Conservation (phyloP, 805 yeast species). For the Lachancea kluyveri region DNA sequence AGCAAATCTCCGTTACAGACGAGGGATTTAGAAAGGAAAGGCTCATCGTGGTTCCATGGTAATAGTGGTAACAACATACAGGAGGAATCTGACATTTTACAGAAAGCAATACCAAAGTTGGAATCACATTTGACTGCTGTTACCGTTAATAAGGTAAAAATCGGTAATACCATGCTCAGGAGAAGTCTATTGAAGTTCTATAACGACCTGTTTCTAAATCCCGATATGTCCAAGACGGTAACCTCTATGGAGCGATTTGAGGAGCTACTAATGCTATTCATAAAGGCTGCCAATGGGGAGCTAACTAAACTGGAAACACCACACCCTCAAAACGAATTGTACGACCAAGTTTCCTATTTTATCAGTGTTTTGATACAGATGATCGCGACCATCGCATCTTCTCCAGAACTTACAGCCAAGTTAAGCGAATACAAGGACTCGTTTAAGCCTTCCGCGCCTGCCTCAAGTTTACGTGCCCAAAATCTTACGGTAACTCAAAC, state of each 20-base stretch:
- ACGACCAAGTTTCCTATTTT: constrained; percentile 20
- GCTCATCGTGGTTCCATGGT: constrained; percentile 1
- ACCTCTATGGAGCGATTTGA: constrained; percentile 32
- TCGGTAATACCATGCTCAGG: constrained; percentile 40
- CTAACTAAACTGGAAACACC: constrained; percentile 34
- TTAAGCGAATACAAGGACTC: constrained; percentile 37
- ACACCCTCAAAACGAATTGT: constrained; percentile 20
- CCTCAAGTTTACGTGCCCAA: constrained; percentile 6
- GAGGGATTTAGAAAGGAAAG: no score
- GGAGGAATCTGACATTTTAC: constrained; percentile 33
- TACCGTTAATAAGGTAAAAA: constrained; percentile 38
- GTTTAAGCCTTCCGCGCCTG: constrained; percentile 13
- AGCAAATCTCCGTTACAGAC: no score
- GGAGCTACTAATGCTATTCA: constrained; percentile 47
- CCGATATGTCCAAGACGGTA: constrained; percentile 26
- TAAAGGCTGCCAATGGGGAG: constrained; percentile 48
- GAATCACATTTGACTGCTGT: constrained; percentile 39
- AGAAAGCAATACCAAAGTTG: constrained; percentile 30
- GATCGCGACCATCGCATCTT: constrained; percentile 9
- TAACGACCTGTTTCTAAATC: constrained; percentile 47
- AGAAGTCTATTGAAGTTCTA: constrained; percentile 58
- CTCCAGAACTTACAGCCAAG: constrained; percentile 30
- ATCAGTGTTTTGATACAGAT: constrained; percentile 18
- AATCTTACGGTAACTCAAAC: neutral
- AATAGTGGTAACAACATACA: neutral